Conservation (phyloP, 495 filamentous ascomycete genomes). For the Penicillium herquei region DNA sequence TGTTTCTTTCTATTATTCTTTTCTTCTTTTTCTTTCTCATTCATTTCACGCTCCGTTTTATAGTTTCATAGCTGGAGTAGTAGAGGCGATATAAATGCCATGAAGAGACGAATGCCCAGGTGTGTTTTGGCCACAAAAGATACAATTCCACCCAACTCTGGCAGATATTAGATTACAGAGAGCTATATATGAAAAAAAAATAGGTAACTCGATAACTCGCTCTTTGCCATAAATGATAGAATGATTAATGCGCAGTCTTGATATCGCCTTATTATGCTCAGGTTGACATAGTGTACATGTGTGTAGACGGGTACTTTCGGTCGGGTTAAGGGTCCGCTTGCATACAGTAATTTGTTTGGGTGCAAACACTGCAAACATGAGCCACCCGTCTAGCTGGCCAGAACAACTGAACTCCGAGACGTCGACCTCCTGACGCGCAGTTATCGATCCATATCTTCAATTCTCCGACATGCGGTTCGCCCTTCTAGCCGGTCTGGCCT, state of each 20-base stretch:
- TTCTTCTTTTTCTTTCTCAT: conserved; percentile 7
- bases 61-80: conserved; percentile 19
- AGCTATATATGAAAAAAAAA: no score
- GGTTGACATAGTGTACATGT: no score
- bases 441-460: conserved; percentile 7
- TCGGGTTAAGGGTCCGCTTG: background rate
- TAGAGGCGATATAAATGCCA: conserved; percentile 23
- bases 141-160: background rate
- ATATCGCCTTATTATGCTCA: no score
- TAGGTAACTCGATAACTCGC: no score
- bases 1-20: conserved; percentile 1
- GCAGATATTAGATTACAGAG: no score
- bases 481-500: conserved; percentile 58
- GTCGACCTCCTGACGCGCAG: conserved; percentile 25
- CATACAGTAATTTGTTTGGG: conserved; percentile 16
- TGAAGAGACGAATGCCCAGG: conserved; percentile 1
- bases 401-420: conserved; percentile 11
- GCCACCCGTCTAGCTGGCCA: conserved; percentile 33
- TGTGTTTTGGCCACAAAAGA: conserved; percentile 4
- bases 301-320: no score
- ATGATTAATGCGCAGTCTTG: no score
- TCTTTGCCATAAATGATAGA: no score
- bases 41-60: background rate
- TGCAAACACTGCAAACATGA: conserved; percentile 43
- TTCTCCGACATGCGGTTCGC: conserved; percentile 34